Evolutionary conservation across 2,329 filamentous ascomycete species (phyloP), one percentile per base, ranked within the genome.

Genomic region (Beauveria pseudobassiana): DNA sequence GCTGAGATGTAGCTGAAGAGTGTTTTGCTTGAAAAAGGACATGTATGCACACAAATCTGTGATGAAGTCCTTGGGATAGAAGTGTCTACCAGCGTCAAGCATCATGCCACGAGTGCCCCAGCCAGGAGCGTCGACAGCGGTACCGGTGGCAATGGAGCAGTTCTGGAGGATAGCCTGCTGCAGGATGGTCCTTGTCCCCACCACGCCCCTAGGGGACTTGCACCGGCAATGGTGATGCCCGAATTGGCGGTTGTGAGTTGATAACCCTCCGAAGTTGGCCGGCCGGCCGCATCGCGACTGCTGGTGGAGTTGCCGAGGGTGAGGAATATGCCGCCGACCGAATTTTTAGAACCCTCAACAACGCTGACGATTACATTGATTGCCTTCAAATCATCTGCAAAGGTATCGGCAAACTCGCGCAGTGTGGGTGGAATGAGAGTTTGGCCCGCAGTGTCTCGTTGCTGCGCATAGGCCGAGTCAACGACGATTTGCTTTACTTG

Each of bases 1-100:
- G 63, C 78, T 83, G 3, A 84, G 74, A 67, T 86, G 83, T 20
- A 85, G 69, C 50, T 86, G 83, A 58, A 86, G 80, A 1, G 78
- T 78, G 64, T 84, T 85, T 64, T 85, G 78, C 66, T 86, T 86
- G 73, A 83, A 86, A 67, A 82, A 85, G 30, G 82, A 85, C 64
- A 83, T 79, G 69, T 85, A 86, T 0, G 78, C 76, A 69, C 83
- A 86, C 64, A 86, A 72, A n/a, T 85, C 82, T 46, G 77, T 74
- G 18, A 86, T 66, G 64, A 84, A 85, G 16, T 77, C 73, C 7
- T 76, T 72, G 0, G 82, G 78, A 65, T 85, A 86, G 68, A 78
- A 86, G 66, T 85, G 81, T 3, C 83, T 76, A 1, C 76, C 83
- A 3, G 73, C 77, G 61, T 86, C 83, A 4, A 86, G 73, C 70